Evolutionary conservation across 1,139 yeast species (phyloP).

Genomic region (Kodamaea sp.): DNA sequence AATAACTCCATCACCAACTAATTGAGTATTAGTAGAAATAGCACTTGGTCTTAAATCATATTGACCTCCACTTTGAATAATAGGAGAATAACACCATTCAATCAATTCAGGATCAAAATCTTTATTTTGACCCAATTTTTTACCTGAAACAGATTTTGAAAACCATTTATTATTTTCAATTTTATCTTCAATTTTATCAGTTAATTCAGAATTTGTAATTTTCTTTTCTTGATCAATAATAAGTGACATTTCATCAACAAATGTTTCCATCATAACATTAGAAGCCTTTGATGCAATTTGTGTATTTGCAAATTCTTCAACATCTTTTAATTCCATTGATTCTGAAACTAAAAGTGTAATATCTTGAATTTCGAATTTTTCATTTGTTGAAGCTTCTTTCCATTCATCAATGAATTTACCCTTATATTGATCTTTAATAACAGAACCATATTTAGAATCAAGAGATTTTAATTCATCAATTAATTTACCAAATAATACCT

Average conservation of each 20-base stretch:
- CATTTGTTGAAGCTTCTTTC: constrained; percentile 54
- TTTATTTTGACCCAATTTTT: constrained; percentile 42
- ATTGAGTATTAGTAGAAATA: constrained; percentile 59
- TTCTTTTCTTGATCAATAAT: constrained; percentile 83
- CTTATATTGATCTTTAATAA: constrained; percentile 69
- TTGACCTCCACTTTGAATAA: constrained; percentile 83
- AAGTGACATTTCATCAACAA: constrained; percentile 85
- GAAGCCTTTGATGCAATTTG: constrained; percentile 76
- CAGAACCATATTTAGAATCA: constrained; percentile 54
- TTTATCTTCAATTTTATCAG: constrained; percentile 75
- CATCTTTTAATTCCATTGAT: constrained; percentile 73
- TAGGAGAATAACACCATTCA: constrained; percentile 95
- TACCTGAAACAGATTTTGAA: constrained; percentile 57
- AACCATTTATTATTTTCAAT: constrained; percentile 77
- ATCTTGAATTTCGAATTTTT: constrained; percentile 18
- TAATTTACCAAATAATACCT: constrained; percentile 59
- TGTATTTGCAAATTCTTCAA: constrained; percentile 64
- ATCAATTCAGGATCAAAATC: constrained; percentile 72
- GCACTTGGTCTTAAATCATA: constrained; percentile 87
- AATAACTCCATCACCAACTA: constrained; percentile 78
- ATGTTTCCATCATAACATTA: constrained; percentile 73
- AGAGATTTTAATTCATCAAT: constrained; percentile 45
- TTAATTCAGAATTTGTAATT: constrained; percentile 67
- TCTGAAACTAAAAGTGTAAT: constrained; percentile 47
- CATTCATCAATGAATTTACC: constrained; percentile 85